phyloP scores from a whole-genome alignment of 495 filamentous ascomycete genomes.

The Hypoxylon trugodes region DNA sequence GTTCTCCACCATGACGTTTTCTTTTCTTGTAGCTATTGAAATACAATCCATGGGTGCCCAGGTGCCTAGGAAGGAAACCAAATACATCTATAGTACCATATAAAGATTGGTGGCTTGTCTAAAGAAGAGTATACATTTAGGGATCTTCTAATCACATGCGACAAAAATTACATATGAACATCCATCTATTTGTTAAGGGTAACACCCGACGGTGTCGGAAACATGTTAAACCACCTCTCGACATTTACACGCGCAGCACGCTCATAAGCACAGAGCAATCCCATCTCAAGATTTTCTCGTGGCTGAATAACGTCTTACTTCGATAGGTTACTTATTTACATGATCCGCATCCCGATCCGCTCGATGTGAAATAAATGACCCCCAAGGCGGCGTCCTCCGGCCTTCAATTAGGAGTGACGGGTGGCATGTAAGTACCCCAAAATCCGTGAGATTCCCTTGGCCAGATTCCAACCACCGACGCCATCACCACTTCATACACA shows the following conservation, averaged over 20 bases:
- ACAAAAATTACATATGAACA: not conserved
- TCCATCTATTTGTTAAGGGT: slow-evolving; percentile 31
- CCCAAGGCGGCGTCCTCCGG: not conserved
- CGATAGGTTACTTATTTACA: too few species aligned
- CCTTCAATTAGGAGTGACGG: slow-evolving; percentile 6
- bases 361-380: slow-evolving; percentile 6
- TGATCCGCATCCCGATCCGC: too few species aligned
- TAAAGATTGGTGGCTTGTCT: not conserved
- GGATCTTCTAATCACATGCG: slow-evolving; percentile 21
- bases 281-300: not conserved
- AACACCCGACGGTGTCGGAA: slow-evolving; percentile 37
- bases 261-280: slow-evolving; percentile 1
- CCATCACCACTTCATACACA: slow-evolving; percentile 14
- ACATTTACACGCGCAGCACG: slow-evolving; percentile 1
- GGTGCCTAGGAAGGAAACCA: not conserved
- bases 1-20: not conserved
- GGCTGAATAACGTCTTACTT: too few species aligned
- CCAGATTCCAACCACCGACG: slow-evolving; percentile 20
- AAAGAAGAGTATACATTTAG: slow-evolving; percentile 2
- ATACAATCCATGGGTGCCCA: not conserved
- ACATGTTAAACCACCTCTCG: slow-evolving; percentile 26
- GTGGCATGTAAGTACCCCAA: slow-evolving; percentile 19
- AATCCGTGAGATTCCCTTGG: slow-evolving; percentile 21
- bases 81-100: not conserved
- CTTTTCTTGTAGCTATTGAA: not conserved